phyloP scores from a whole-genome alignment of 345 rosid species.

The Punica granatum region DNA sequence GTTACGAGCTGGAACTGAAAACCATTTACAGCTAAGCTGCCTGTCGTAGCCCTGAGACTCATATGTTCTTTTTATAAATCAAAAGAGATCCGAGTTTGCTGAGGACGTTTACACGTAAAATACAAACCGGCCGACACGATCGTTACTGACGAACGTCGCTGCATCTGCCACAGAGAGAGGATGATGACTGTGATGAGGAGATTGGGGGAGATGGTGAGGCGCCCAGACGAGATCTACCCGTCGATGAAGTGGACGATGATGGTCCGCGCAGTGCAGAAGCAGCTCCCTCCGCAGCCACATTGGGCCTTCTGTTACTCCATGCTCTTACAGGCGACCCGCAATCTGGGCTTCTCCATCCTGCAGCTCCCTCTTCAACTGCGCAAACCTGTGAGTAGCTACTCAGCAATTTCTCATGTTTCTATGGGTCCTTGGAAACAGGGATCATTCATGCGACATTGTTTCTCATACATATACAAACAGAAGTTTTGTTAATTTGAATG shows the following conservation, averaged over 20 bases:
- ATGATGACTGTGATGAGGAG: constrained; percentile 39
- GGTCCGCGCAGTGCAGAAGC: constrained; percentile 58
- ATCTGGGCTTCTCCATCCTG: constrained; percentile 79
- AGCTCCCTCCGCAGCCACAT: constrained; percentile 80
- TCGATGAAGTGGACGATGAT: constrained; percentile 72
- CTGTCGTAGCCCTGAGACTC: too few species aligned
- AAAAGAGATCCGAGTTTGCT: too few species aligned
- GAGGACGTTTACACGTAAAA: too few species aligned
- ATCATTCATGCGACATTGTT: not conserved
- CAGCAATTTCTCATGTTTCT: not conserved
- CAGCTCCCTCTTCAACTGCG: constrained; percentile 74
- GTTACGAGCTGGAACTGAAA: too few species aligned
- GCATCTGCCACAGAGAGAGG: too few species aligned
- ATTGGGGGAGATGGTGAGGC: constrained; percentile 48
- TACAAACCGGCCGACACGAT: too few species aligned
- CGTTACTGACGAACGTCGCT: too few species aligned
- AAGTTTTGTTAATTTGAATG: too few species aligned
- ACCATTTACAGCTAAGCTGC: too few species aligned
- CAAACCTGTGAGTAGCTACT: constrained; percentile 83
- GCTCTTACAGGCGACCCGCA: constrained; percentile 82
- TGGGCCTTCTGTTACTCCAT: constrained; percentile 83
- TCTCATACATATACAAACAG: not conserved
- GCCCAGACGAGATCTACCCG: constrained; percentile 75
- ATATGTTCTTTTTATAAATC: too few species aligned
- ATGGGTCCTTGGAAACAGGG: not conserved